Evolutionary conservation across 768 basidiomycete genomes (phyloP), one percentile per base, ranked within the genome.

Genomic region (Tephrocybe sp.): DNA sequence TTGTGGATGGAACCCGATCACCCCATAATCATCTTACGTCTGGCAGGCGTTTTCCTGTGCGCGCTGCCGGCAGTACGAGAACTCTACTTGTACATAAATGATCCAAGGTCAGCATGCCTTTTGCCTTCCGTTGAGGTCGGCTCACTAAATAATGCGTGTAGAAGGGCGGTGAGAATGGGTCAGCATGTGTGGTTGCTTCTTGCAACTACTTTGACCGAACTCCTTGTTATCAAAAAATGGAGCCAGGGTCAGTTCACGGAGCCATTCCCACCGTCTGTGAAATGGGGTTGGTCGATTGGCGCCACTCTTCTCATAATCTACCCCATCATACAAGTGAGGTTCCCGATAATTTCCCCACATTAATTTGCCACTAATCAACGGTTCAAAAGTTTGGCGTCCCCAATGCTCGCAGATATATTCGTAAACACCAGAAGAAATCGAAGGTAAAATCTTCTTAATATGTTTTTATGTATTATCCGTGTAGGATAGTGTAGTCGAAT

Each of bases 1-100:
- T 74, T 93, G 32, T 93, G 91, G 90, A 87, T 93, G 85, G 90
- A 93, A 63, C 92, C 91, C 30, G 86, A 90, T 66, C 91, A 93
- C 65, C 91, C 90, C 10, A 83, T 93, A 56, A 77, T 93, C 44
- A 88, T 92, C 52, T 71, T 81, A 55, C 73, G 83, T 25, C 78
- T 93, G 9, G 84, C 81, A 14, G 82, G 82, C 53, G 83, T 93
- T 54, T 93, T 93, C 64, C 72, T 93, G 2, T 93, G 90, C 61
- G 91, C 85, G n/a, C 73, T 93, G 26, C 91, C 91, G 10, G 91
- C 92, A 12, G 88, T 86, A 51, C 74, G 91, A 60, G 91, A 93
- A 71, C 69, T 92, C 23, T 90, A 81, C 65, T 88, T 90, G 64
- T 93, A 93, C 61, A 80, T 90, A 61, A 89, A 86, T 62, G 80